phyloP scores from a whole-genome alignment of 495 filamentous ascomycete species.

The Aspergillus nidulans region DNA sequence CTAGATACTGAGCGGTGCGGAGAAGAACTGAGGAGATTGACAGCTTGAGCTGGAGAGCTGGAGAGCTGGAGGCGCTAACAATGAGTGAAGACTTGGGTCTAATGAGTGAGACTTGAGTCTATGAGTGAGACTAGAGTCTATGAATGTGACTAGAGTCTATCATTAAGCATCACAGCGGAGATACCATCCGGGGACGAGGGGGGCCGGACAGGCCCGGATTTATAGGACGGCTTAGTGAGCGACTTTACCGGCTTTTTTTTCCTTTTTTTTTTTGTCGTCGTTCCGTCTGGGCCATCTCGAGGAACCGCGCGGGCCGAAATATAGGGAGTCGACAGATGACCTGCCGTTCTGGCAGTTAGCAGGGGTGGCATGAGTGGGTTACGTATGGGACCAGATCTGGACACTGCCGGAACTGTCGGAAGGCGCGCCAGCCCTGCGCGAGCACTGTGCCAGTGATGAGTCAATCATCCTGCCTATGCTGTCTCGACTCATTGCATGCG shows the following conservation, averaged over 20 bases:
- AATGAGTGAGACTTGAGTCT: no score
- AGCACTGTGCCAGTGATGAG: slow-evolving; percentile 9
- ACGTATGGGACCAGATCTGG: slow-evolving; percentile 19
- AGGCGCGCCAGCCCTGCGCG: slow-evolving; percentile 1
- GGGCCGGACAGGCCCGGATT: slow-evolving; percentile 13
- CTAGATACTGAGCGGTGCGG: neutral
- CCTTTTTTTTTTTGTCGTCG: slow-evolving; percentile 5
- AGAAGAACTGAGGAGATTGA: no score
- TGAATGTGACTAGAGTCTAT: no score
- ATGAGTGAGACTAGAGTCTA: no score
- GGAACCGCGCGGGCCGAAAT: slow-evolving; percentile 9
- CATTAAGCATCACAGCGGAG: slow-evolving; percentile 1
- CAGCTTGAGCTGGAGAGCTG: neutral
- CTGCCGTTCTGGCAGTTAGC: slow-evolving; percentile 20
- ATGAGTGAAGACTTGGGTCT: no score
- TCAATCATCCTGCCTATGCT: neutral
- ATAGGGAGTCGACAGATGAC: slow-evolving; percentile 21
- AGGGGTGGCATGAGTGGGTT: slow-evolving; percentile 22
- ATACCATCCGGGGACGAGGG: slow-evolving; percentile 3
- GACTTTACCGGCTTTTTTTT: slow-evolving; percentile 8
- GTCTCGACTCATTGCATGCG: neutral
- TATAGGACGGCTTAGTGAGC: slow-evolving; percentile 15
- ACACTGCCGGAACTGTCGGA: slow-evolving; percentile 23
- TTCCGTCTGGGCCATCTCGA: neutral
- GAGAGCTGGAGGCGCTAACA: neutral